A percentile compares a stretch with the other conserved stretches of the same genome.
phyloP scores from a whole-genome alignment of 495 filamentous ascomycete species.

The Oidiodendron maius region DNA sequence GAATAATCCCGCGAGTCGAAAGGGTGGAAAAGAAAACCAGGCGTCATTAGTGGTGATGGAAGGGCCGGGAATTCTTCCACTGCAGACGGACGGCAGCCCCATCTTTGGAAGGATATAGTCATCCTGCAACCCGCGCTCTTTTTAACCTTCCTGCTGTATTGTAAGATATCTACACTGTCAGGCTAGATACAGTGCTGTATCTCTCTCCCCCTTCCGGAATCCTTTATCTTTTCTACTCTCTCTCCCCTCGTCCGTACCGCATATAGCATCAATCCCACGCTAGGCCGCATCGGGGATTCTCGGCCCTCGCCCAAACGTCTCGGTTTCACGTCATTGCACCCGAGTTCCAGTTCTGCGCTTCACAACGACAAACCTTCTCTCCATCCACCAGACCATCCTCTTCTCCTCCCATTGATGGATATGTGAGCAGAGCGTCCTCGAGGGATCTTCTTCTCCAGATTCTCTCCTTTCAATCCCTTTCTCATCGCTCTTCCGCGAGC shows the following conservation, averaged over 20 bases:
- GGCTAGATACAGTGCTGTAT: no score
- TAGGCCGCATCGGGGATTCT: not conserved
- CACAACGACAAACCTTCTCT: no score
- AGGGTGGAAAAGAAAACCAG: no score
- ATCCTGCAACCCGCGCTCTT: no score
- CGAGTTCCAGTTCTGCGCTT: not conserved
- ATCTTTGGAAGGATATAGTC: no score
- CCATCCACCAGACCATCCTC: not conserved
- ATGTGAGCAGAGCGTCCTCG: conserved; percentile 10
- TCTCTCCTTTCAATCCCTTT: conserved; percentile 10
- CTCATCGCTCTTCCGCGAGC: conserved; percentile 20
- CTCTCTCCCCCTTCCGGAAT: no score
- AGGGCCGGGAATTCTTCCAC: no score
- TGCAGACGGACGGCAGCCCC: no score
- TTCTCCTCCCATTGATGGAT: conserved; percentile 5
- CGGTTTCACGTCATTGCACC: conserved; percentile 3
- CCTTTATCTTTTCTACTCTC: not conserved
- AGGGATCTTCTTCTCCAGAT: not conserved
- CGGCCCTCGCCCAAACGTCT: not conserved
- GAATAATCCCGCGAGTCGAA: no score
- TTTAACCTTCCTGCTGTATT: no score
- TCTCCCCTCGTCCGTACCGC: not conserved
- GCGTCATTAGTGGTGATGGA: no score
- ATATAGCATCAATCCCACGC: not conserved
- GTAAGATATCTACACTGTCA: no score